Conservation (phyloP, 495 filamentous ascomycete species). For the Xylaria bambusicola region DNA sequence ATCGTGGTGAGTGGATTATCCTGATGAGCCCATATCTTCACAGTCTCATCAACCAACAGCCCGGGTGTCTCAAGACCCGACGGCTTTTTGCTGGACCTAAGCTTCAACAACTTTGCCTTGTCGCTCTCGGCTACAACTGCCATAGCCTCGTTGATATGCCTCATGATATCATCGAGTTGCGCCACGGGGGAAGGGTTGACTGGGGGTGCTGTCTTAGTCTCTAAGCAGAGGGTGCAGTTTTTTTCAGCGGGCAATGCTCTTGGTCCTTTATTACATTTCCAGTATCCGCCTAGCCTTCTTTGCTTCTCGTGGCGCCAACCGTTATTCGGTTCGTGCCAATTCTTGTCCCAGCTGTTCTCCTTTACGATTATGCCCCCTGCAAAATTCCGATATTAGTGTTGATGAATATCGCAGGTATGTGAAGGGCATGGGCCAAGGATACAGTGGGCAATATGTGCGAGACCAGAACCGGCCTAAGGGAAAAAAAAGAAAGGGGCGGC, state of each 20-base stretch:
- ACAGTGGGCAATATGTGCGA: too few species aligned
- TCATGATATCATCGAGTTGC: slow-evolving; percentile 4
- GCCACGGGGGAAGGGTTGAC: slow-evolving; percentile 12
- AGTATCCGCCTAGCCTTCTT: slow-evolving; percentile 38
- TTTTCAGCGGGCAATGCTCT: slow-evolving; percentile 35
- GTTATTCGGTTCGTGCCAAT: slow-evolving; percentile 35
- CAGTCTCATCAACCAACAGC: slow-evolving; percentile 3
- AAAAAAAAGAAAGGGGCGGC: too few species aligned
- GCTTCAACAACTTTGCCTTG: background rate
- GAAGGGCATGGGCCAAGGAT: background rate
- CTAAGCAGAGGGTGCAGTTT: slow-evolving; percentile 32
- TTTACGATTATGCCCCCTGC: background rate
- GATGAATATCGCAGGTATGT: background rate
- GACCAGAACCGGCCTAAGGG: too few species aligned
- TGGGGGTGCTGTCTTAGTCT: slow-evolving; percentile 6
- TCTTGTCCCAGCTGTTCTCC: slow-evolving; percentile 28
- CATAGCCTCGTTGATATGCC: slow-evolving; percentile 11
- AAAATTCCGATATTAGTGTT: background rate
- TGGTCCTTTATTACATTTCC: slow-evolving; percentile 40
- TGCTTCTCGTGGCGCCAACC: slow-evolving; percentile 34
- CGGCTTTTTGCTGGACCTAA: background rate
- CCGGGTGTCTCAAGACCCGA: background rate
- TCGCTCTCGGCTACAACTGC: slow-evolving; percentile 8
- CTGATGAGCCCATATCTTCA: background rate
- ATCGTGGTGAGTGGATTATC: background rate